These are phyloP conservation scores for Rhodotorula sp. DNA, from an alignment of 1,284 basidiomycete species.

Conservation along the genomic window DNA sequence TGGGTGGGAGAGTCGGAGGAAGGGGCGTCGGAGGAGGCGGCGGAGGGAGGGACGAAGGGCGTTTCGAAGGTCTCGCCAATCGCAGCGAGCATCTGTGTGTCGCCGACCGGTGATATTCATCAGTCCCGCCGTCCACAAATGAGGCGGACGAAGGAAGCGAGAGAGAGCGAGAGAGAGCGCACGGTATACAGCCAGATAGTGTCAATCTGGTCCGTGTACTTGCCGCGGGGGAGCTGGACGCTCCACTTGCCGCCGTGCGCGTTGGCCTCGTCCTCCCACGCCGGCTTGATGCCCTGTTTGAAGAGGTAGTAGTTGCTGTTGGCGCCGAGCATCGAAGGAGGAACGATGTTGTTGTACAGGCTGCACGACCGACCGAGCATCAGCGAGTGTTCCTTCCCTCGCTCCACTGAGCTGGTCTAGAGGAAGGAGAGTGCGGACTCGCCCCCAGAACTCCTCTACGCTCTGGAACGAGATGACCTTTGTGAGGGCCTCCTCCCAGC, in stretches of 20 bases:
- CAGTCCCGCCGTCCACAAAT: neutral
- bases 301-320: constrained; percentile 99
- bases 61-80: constrained; percentile 96
- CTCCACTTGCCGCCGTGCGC: constrained; percentile 98
- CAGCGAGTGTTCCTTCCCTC: neutral
- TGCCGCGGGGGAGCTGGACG: constrained; percentile 94
- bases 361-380: constrained; percentile 50
- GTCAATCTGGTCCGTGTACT: constrained; percentile 78
- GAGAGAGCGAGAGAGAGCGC: constrained; percentile 24
- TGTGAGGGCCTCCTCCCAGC: constrained; percentile 97
- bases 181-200: constrained; percentile 98
- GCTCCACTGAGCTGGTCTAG: no score
- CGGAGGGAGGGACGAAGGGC: constrained; percentile 48
- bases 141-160: neutral
- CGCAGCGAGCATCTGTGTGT: constrained; percentile 84
- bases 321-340: constrained; percentile 80
- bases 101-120: neutral
- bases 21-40: constrained; percentile 54
- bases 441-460: constrained; percentile 98
- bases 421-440: constrained; percentile 44
- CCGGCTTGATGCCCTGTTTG: constrained; percentile 94
- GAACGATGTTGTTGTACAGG: constrained; percentile 95
- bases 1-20: constrained; percentile 5
- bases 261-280: constrained; percentile 95
- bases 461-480: constrained; percentile 88